These are phyloP conservation scores for Diplogelasinospora grovesii DNA, from an alignment of 495 filamentous ascomycete species.

Conservation along the genomic window DNA sequence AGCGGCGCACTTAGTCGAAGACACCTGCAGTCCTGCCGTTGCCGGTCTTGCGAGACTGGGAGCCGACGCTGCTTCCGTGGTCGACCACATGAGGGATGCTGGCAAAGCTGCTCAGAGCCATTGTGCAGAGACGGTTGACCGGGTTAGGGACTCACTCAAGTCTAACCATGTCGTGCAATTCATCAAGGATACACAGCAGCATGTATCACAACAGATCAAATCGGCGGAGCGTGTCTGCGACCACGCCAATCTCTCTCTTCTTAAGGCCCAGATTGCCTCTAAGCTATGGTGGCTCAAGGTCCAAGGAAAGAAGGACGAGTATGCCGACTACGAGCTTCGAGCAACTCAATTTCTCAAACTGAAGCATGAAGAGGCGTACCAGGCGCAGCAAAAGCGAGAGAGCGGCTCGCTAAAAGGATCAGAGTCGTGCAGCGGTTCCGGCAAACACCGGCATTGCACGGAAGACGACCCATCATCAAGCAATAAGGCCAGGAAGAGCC, in stretches of 20 bases:
- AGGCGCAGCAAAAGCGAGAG: background rate
- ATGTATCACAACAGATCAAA: constrained; percentile 16
- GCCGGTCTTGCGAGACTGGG: constrained; percentile 27
- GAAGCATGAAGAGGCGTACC: constrained; percentile 17
- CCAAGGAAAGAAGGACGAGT: constrained; percentile 34
- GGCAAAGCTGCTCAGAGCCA: constrained; percentile 17
- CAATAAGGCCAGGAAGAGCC: constrained; percentile 1
- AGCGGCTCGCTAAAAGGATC: constrained; percentile 1
- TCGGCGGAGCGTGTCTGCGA: constrained; percentile 23
- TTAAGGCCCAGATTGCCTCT: constrained; percentile 37
- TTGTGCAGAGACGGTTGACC: constrained; percentile 16
- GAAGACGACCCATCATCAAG: background rate
- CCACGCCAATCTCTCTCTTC: constrained; percentile 25
- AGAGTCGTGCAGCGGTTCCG: constrained; percentile 1
- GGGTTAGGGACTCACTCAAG: constrained; percentile 18
- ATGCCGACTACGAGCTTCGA: constrained; percentile 33
- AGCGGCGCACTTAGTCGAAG: constrained; percentile 28
- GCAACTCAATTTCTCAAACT: constrained; percentile 28
- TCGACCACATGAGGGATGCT: constrained; percentile 21
- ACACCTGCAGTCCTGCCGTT: constrained; percentile 24
- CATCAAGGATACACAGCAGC: constrained; percentile 11
- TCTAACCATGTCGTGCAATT: constrained; percentile 5
- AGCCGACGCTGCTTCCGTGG: constrained; percentile 23
- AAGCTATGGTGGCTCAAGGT: constrained; percentile 43
- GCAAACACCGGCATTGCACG: constrained; percentile 3